These are phyloP conservation scores for Blastobotrys attinorum DNA, from an alignment of 805 yeast species.

Conservation along the genomic window DNA sequence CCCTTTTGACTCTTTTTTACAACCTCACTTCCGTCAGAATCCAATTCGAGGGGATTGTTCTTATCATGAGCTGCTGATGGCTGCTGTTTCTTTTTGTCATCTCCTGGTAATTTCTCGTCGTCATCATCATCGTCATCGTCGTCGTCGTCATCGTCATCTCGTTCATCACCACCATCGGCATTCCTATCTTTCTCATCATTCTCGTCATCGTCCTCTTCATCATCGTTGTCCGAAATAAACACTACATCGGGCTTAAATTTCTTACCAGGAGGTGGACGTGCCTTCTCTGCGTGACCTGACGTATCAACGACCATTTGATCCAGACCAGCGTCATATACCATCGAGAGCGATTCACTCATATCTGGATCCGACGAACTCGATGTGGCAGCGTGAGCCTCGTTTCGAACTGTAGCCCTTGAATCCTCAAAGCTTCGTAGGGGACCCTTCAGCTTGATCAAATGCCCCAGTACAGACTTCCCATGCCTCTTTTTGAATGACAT, in stretches of 20 bases:
- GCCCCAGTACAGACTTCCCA: conserved; percentile 71
- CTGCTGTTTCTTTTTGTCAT: no score
- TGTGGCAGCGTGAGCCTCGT: conserved; percentile 1
- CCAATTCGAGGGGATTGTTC: no score
- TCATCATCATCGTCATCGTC: no score
- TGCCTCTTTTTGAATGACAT: conserved; percentile 59
- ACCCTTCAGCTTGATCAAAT: conserved; percentile 68
- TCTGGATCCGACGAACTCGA: not conserved
- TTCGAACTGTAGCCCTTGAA: conserved; percentile 4
- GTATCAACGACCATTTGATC: not conserved
- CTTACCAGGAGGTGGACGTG: no score
- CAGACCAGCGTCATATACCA: no score
- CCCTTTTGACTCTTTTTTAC: no score
- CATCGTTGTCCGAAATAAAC: not conserved
- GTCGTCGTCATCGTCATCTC: not conserved
- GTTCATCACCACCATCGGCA: not conserved
- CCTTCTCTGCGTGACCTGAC: not conserved
- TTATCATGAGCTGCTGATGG: no score
- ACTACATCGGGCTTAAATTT: not conserved
- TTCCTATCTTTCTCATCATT: no score
- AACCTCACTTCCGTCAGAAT: no score
- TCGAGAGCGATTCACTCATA: no score
- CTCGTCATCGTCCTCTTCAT: not conserved
- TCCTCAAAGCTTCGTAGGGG: conserved; percentile 47
- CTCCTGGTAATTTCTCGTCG: no score